Evolutionary conservation across 2,329 filamentous ascomycete species (phyloP), one percentile per base, ranked within the genome.

Genomic region (Fusarium temperatum): DNA sequence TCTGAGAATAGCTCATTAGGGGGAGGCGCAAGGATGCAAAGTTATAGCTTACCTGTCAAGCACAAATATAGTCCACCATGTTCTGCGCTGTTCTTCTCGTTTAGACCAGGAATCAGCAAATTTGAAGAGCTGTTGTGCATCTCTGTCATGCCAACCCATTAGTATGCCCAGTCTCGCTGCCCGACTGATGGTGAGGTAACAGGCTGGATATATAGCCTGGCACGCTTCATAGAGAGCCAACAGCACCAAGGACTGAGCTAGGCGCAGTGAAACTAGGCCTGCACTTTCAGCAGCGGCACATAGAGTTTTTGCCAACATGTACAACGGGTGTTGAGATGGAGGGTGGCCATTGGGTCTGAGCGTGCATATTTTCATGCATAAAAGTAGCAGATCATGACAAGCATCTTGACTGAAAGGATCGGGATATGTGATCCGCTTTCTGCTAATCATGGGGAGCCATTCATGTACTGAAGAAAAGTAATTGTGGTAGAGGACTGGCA

Each of bases 351-450:
- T 47, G 15, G 54, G 60, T 24, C 35, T 39, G 32, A 47, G n/a
- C 13, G 60, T 63, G 53, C 60, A 63, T 32, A 63, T 47, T n/a
- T 59, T 59, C 60, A 63, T 63, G 53, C 60, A 59, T 35, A 63
- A 59, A 20, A 63, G 32, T n/a, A 59, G 41, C 24, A 63, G 60
- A 47, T 63, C 60, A 39, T 63, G 53, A 10, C 53, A 63, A 26
- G 53, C 60, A 26, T 63, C 60, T 47, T 63, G 60, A 28, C 60
- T 47, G 41, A 63, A 59, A 22, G 60, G 60, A 35, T 63, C 39
- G 26, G 32, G 22, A 35, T 59, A 11, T 41, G 53, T 63, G 18
- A 63, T n/a, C 17, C 60, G 41, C 28, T 63, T 63, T 28, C 53
- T 59, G 26, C 60, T 63, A 36, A 63, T 35, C 60, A 63, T 60